Evolutionary conservation across 805 yeast genomes (phyloP).

Genomic region (Candida endomychidarum): DNA sequence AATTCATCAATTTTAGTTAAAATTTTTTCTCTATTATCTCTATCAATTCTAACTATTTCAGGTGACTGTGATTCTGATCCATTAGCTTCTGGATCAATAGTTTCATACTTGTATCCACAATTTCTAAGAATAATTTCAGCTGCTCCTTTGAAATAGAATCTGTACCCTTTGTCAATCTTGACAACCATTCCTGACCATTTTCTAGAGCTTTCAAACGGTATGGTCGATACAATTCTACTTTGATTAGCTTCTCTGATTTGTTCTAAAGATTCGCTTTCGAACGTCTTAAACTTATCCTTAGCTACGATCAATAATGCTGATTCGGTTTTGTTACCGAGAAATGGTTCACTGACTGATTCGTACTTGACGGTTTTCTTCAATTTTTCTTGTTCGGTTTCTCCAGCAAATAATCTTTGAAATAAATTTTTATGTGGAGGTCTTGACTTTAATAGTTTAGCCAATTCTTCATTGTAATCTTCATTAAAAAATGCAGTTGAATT

Average conservation of each 20-base stretch:
- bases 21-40: conserved; percentile 28
- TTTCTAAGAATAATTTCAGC: conserved; percentile 77
- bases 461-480: conserved; percentile 38
- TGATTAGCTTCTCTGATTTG: conserved; percentile 25
- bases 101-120: conserved; percentile 45
- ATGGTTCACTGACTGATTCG: conserved; percentile 50
- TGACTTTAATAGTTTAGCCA: conserved; percentile 24
- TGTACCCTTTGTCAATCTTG: conserved; percentile 47
- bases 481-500: conserved; percentile 93
- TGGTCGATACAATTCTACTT: conserved; percentile 55
- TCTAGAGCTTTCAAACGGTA: conserved; percentile 89
- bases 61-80: conserved; percentile 22
- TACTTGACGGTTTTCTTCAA: conserved; percentile 14
- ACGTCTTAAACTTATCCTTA: conserved; percentile 50
- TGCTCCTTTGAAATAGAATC: conserved; percentile 87
- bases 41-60: conserved; percentile 27
- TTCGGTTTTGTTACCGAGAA: conserved; percentile 92
- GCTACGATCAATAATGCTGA: conserved; percentile 79
- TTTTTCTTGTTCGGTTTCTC: conserved; percentile 12
- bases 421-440: conserved; percentile 32
- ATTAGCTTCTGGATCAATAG: no score
- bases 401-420: conserved; percentile 25
- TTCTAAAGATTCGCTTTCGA: conserved; percentile 45
- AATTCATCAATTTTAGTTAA: conserved; percentile 45
- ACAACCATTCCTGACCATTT: conserved; percentile 90